A percentile compares a stretch with the other conserved stretches of the same genome.
Conservation (phyloP, 2,329 filamentous ascomycete genomes). For the Talaromyces funiculosus region DNA sequence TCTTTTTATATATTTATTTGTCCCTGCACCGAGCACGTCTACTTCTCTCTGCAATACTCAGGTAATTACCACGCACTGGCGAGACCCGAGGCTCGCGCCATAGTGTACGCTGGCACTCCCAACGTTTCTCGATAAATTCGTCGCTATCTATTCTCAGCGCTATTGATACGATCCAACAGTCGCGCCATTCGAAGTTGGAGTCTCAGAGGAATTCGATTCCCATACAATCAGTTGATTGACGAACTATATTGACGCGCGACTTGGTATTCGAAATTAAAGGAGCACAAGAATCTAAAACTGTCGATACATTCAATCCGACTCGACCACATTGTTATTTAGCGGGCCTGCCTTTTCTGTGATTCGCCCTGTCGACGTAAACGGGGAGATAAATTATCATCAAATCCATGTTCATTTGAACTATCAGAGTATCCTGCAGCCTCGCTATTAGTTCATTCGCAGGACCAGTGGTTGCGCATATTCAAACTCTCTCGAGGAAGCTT, state of each 20-base stretch:
- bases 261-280: neutral
- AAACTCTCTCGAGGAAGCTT: neutral
- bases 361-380: neutral
- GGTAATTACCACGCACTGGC: constrained; percentile 1
- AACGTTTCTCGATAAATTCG: neutral
- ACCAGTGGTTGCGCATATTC: neutral
- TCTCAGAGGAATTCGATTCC: neutral
- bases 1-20: too few relatives aligned
- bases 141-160: neutral
- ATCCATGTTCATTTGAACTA: neutral
- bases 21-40: neutral
- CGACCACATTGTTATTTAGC: neutral
- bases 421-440: neutral
- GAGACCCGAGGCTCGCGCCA: neutral
- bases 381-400: neutral
- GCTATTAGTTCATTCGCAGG: neutral
- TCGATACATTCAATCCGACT: neutral
- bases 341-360: neutral
- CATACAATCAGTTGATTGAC: neutral
- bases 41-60: neutral
- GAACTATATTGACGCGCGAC: neutral
- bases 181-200: neutral
- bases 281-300: neutral
- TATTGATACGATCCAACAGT: neutral
- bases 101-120: constrained; percentile 2